Evolutionary conservation across 345 rosid species (phyloP), one percentile per base, ranked within the genome.

Genomic region (Citrus maxima): DNA sequence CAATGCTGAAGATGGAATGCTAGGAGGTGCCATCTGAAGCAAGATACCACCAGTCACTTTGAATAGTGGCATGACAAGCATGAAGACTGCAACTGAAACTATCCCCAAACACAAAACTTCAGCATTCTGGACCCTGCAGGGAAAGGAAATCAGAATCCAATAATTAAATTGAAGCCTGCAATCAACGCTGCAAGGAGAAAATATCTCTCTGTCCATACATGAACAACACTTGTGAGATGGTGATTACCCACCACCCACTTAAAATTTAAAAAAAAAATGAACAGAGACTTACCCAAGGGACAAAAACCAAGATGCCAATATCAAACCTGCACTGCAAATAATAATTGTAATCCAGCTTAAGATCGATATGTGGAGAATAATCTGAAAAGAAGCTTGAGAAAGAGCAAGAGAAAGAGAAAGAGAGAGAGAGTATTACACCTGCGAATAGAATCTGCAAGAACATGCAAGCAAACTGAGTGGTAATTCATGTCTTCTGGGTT

Each of bases 401-500:
- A 80, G 46, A 63, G 75, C 4, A 7, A 46, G 18, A 46, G 51
- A 0, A 12, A 13, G 76, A 70, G 70, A 56, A 66, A 70, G 66
- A 77, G 62, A 83, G 79, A 46, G 51, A 58, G 66, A 7, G 58
- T 62, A 54, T 61, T 61, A 73, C 73, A 95, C 98, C 98, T 95
- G 88, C 97, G 97, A 71, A 95, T 87, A 60, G 98, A 95, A 88
- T 95, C 98, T 69, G 98, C 88, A 77, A 95, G 90, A 77, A 95
- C 98, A 30, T 92, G 98, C 82, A 95, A 87, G 88, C 92, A 95
- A 87, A 95, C 94, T 25, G 97, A 89, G 82, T 96, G 99, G 80
- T 88, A 88, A 81, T 96, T 96, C 99, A 96, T 93, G 84, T 96
- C 99, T 89, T 96, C 98, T 54, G 98, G 93, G 69, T 83, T 93